Percentiles rank a stretch among this genome's conserved stretches.
phyloP scores from a whole-genome alignment of 2,329 filamentous ascomycete genomes.

The Hymenoscyphus repandus region DNA sequence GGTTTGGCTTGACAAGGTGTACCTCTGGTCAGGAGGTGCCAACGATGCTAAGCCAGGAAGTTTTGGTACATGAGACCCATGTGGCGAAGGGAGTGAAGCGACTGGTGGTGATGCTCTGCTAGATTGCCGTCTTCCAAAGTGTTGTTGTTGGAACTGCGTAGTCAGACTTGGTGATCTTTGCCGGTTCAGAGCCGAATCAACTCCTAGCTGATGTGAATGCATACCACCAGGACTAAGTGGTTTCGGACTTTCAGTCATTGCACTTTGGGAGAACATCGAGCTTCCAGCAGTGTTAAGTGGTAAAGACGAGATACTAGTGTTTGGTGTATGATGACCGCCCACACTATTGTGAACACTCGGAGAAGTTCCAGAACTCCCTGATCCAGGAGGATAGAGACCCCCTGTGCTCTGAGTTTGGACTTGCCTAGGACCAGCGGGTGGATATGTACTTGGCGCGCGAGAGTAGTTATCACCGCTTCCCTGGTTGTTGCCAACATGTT shows the following conservation, averaged over 20 bases:
- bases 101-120: slow-evolving; percentile 45
- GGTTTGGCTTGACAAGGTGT: slow-evolving; percentile 27
- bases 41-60: slow-evolving; percentile 29
- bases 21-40: slow-evolving; percentile 31
- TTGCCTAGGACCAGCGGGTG: slow-evolving; percentile 55
- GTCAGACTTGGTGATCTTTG: slow-evolving; percentile 63
- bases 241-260: slow-evolving; percentile 82
- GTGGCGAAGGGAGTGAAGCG: slow-evolving; percentile 29
- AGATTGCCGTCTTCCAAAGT: slow-evolving; percentile 52
- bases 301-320: slow-evolving; percentile 45
- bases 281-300: slow-evolving; percentile 39
- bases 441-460: slow-evolving; percentile 70
- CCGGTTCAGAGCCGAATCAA: slow-evolving; percentile 47
- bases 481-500: slow-evolving; percentile 53
- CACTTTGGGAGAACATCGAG: slow-evolving; percentile 62
- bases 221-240: slow-evolving; percentile 62
- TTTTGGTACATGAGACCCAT: slow-evolving; percentile 27
- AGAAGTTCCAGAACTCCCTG: slow-evolving; percentile 49
- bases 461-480: slow-evolving; percentile 36
- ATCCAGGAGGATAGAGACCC: slow-evolving; percentile 55
- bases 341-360: slow-evolving; percentile 38
- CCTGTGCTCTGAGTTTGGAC: slow-evolving; percentile 42
- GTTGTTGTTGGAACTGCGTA: slow-evolving; percentile 60
- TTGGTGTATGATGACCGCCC: slow-evolving; percentile 41
- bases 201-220: slow-evolving; percentile 43